Conservation (phyloP, 768 basidiomycete genomes). For the Porpolomopsis calyptriformis region DNA sequence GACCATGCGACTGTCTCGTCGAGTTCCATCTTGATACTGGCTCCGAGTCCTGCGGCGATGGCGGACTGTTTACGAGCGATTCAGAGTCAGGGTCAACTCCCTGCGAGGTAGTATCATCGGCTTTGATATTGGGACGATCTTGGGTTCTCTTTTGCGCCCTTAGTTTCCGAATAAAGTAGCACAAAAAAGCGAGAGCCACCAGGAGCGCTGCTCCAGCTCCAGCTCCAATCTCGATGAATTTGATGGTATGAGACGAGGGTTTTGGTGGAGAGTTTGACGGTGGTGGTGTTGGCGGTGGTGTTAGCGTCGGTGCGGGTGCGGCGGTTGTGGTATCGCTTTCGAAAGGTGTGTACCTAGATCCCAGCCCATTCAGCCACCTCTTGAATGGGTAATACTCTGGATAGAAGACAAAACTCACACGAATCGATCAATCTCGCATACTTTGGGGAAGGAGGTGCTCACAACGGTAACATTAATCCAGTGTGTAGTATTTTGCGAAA, state of each 20-base stretch:
- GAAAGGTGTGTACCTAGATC: constrained; percentile 1
- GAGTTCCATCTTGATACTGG: background rate
- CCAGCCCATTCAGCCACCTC: background rate
- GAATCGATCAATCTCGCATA: constrained; percentile 2
- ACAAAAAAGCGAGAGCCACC: background rate
- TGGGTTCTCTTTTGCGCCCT: background rate
- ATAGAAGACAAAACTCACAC: background rate
- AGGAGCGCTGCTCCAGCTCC: background rate
- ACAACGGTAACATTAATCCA: constrained; percentile 1
- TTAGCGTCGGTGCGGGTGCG: background rate
- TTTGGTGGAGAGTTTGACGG: background rate
- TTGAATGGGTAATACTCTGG: background rate
- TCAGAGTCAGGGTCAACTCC: background rate
- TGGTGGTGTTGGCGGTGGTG: background rate
- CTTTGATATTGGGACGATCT: background rate
- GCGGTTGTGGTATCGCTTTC: background rate
- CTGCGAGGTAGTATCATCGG: background rate
- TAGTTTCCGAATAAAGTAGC: background rate
- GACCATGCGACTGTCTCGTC: too few relatives aligned
- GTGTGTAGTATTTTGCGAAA: background rate
- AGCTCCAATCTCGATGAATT: background rate
- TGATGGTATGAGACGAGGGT: background rate
- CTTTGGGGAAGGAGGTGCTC: constrained; percentile 1
- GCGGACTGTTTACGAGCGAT: background rate
- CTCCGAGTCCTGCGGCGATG: background rate